These are phyloP conservation scores for Melastoma malabathricum DNA, from an alignment of 345 rosid species.

Conservation along the genomic window DNA sequence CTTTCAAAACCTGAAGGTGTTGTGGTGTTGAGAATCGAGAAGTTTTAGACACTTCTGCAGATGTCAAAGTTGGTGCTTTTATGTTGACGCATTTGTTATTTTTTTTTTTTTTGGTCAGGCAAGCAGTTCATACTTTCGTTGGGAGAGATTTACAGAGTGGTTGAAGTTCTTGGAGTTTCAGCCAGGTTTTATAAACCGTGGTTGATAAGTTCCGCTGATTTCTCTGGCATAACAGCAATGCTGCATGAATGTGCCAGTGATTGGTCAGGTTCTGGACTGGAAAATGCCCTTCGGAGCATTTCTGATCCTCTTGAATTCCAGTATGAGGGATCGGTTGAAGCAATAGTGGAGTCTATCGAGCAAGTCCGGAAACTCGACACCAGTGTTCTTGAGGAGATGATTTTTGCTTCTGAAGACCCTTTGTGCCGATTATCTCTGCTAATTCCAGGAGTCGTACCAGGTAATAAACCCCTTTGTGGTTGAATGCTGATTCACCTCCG, in stretches of 20 bases:
- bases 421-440: conserved; percentile 48
- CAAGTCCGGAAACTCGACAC: conserved; percentile 30
- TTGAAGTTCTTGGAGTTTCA: conserved; percentile 46
- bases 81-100: background rate
- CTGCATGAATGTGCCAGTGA: conserved; percentile 37
- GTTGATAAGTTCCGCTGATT: conserved; percentile 32
- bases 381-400: conserved; percentile 23
- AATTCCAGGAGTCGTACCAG: conserved; percentile 31
- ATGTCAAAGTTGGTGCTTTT: background rate
- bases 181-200: conserved; percentile 64
- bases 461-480: conserved; percentile 20
- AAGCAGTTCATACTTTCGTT: conserved; percentile 46
- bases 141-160: conserved; percentile 74
- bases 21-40: too few species aligned
- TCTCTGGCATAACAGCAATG: conserved; percentile 22
- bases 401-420: conserved; percentile 33
- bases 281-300: conserved; percentile 39
- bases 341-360: conserved; percentile 38
- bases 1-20: conserved; percentile 51
- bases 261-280: conserved; percentile 74
- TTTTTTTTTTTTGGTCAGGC: conserved; percentile 26
- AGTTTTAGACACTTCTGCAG: background rate
- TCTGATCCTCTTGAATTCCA: conserved; percentile 20
- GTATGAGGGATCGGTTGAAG: conserved; percentile 14
- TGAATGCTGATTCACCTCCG: too few species aligned